Base-by-base conservation (phyloP, 257 asterid genomes). In the Agastache rugosa region DNA sequence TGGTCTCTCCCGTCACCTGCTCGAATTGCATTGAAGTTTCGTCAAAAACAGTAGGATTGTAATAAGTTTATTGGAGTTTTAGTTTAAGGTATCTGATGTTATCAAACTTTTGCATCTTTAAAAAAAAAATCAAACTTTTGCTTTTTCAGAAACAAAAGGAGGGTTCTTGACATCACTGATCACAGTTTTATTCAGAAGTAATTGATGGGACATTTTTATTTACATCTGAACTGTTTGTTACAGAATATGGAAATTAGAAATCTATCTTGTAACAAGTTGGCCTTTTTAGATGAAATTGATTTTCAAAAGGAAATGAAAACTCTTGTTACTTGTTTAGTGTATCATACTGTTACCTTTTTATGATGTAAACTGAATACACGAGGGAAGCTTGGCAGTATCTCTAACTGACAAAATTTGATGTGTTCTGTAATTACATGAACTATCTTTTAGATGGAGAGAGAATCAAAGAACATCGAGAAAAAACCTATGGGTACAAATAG, bases 371-470 rank as follows among this genome's bases (percentile, higher is more conserved):
- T 69, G 65, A 55, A 60, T 71, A 47, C 17, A 22, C 22, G 63
- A 58, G n/a, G 76, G 63, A 61, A 63, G 47, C 41, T 67, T 68
- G 35, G 53, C 47, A 11, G 15, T 63, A 65, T 67, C 8, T 48
- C 56, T n/a, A 39, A 35, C 31, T 72, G 31, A 60, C 34, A 25
- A 54, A 16, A 4, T 59, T 14, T 59, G 9, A 39, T 51, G 34
- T 64, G 48, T 61, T 4, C 37, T 31, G 5, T 31, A 0, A 31
- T 31, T 31, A 31, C 37, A 31, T 1, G 63, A 75, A 55, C 47
- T 48, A 23, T 74, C 20, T 35, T 69, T 75, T 81, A 93, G 98
- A 63, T 55, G 55, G 88, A 59, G 80, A 76, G 71, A 72, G 77
- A 44, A 65, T 62, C 75, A 11, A 67, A 65, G 73, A 80, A 73